Percentiles rank a stretch among this genome's conserved stretches.
These are phyloP conservation scores for Oidiodendron maius DNA, from an alignment of 495 filamentous ascomycete genomes.

Conservation along the genomic window DNA sequence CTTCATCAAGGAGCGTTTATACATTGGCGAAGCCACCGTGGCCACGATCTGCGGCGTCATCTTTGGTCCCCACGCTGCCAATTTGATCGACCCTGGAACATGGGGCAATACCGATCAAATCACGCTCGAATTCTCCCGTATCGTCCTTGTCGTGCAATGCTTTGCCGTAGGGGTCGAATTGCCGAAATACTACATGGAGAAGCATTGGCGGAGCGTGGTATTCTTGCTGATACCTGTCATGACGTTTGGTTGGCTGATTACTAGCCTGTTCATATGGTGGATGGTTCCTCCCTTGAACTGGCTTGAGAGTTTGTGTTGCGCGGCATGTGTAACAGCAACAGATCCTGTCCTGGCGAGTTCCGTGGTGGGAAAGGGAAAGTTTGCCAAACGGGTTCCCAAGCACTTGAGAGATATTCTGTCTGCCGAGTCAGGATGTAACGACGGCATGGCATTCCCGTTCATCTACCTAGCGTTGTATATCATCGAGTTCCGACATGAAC, in stretches of 20 bases:
- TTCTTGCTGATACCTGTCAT: slow-evolving; percentile 92
- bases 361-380: slow-evolving; percentile 98
- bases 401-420: slow-evolving; percentile 94
- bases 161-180: slow-evolving; percentile 99
- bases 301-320: slow-evolving; percentile 79
- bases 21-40: slow-evolving; percentile 97
- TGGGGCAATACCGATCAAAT: slow-evolving; percentile 97
- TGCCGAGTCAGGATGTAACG: slow-evolving; percentile 97
- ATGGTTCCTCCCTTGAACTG: slow-evolving; percentile 76
- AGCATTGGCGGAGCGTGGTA: slow-evolving; percentile 90
- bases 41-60: slow-evolving; percentile 95
- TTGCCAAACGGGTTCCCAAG: slow-evolving; percentile 94
- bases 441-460: slow-evolving; percentile 99
- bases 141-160: slow-evolving; percentile 98
- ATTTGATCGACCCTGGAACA: slow-evolving; percentile 73
- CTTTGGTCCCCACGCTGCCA: slow-evolving; percentile 91
- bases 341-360: slow-evolving; percentile 97
- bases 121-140: slow-evolving; percentile 93
- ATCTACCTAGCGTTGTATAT: slow-evolving; percentile 90
- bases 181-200: slow-evolving; percentile 96
- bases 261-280: slow-evolving; percentile 96
- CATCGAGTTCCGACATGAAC: slow-evolving; percentile 67
- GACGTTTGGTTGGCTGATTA: slow-evolving; percentile 94
- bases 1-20: slow-evolving; percentile 96
- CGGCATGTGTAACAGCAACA: slow-evolving; percentile 95